Conservation (phyloP, 2,329 filamentous ascomycete genomes). For the Hypocreales sp. region DNA sequence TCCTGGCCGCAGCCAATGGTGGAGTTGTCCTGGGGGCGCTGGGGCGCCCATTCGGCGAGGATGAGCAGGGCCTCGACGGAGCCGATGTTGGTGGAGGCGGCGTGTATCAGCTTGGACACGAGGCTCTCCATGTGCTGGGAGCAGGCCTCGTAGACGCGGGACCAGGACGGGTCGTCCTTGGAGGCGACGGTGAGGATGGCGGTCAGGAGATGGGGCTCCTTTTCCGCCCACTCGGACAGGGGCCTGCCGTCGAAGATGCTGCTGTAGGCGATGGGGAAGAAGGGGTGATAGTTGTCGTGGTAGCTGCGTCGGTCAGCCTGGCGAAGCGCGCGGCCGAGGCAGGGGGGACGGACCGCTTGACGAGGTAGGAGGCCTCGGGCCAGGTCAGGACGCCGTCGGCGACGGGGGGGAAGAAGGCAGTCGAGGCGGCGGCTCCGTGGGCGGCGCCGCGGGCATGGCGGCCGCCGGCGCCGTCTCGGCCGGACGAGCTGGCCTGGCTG, state of each 20-base stretch:
- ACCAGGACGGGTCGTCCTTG: slow-evolving; percentile 51
- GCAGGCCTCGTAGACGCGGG: slow-evolving; percentile 48
- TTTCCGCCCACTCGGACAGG: slow-evolving; percentile 38
- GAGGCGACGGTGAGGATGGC: slow-evolving; percentile 57
- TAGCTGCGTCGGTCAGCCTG: too few species aligned
- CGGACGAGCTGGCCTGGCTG: slow-evolving; percentile 4
- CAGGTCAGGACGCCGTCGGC: slow-evolving; percentile 13
- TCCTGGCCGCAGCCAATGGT: slow-evolving; percentile 57
- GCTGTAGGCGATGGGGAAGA: slow-evolving; percentile 51
- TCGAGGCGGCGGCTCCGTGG: slow-evolving; percentile 1
- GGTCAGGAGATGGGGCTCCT: slow-evolving; percentile 52
- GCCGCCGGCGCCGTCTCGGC: slow-evolving; percentile 4
- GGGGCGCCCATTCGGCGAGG: slow-evolving; percentile 59
- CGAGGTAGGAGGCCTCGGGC: slow-evolving; percentile 10
- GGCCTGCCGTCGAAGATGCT: slow-evolving; percentile 37
- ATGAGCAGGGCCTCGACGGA: slow-evolving; percentile 55
- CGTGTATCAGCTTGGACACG: slow-evolving; percentile 50
- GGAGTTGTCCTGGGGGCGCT: slow-evolving; percentile 44
- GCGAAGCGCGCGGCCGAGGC: slow-evolving; percentile 6
- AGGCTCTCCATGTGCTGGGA: slow-evolving; percentile 55
- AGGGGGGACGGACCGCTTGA: slow-evolving; percentile 9
- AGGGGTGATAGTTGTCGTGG: slow-evolving; percentile 51
- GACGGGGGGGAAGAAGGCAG: slow-evolving; percentile 15
- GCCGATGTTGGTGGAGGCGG: slow-evolving; percentile 51
- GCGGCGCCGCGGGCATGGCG: slow-evolving; percentile 4